A percentile compares a stretch with the other conserved stretches of the same genome.
These are phyloP conservation scores for Colletotrichum sp. DNA, from an alignment of 2,329 filamentous ascomycete species.

Conservation along the genomic window DNA sequence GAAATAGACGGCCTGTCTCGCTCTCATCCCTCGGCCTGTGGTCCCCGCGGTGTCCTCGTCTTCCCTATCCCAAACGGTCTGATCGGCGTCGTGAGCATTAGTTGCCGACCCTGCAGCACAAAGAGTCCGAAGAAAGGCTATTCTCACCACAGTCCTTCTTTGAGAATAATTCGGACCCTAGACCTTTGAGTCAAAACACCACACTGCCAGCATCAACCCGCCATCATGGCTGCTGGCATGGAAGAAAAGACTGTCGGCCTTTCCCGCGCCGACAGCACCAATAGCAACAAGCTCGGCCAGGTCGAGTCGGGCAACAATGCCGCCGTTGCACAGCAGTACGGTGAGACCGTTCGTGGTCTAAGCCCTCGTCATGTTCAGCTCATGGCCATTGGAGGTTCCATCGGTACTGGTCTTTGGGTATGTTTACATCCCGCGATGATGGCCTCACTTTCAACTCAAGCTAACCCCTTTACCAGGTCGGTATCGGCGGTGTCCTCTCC, in stretches of 20 bases:
- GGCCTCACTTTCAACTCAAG: neutral
- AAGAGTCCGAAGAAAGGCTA: neutral
- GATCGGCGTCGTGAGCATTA: neutral
- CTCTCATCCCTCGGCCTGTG: neutral
- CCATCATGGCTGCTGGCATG: conserved; percentile 8
- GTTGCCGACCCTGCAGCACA: neutral
- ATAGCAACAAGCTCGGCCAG: conserved; percentile 16
- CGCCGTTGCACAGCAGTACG: conserved; percentile 26
- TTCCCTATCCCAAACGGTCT: neutral
- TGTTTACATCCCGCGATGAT: neutral
- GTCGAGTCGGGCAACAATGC: conserved; percentile 9
- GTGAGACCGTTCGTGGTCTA: conserved; percentile 37
- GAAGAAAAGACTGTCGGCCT: conserved; percentile 20
- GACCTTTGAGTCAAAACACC: neutral
- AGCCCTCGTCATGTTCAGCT: conserved; percentile 50
- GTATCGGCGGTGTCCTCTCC: conserved; percentile 46
- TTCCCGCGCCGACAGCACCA: conserved; percentile 15
- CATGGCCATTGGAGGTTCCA: conserved; percentile 54
- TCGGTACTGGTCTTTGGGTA: conserved; percentile 48
- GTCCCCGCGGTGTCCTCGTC: neutral
- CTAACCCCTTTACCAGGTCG: conserved; percentile 30
- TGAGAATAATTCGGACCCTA: neutral
- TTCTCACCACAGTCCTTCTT: neutral
- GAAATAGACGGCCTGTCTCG: neutral
- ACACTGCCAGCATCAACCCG: neutral